Percentiles rank a stretch among this genome's conserved stretches.
These are phyloP conservation scores for Alternaria brassicae DNA, from an alignment of 2,329 filamentous ascomycete species.

Conservation along the genomic window DNA sequence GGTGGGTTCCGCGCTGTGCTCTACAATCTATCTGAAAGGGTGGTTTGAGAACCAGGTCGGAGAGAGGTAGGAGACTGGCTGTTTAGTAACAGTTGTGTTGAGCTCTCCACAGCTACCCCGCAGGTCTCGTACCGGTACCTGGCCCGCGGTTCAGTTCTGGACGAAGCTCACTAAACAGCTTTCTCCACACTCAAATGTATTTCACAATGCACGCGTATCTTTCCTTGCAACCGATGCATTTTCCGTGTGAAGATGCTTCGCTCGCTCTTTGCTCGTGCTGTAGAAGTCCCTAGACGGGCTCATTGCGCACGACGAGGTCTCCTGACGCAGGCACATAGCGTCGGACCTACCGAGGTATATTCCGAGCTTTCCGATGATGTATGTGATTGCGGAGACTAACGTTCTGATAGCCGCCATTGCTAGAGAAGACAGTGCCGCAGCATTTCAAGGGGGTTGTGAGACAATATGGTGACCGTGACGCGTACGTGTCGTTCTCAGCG, in stretches of 20 bases:
- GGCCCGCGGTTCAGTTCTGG: constrained; percentile 19
- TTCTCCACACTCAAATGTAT: constrained; percentile 1
- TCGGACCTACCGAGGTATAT: constrained; percentile 44
- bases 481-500: constrained; percentile 52
- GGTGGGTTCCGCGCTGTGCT: no score
- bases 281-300: constrained; percentile 8
- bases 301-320: constrained; percentile 32
- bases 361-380: constrained; percentile 4
- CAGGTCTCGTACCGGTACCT: constrained; percentile 1
- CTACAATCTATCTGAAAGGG: no score
- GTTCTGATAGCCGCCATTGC: constrained; percentile 65
- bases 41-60: no score
- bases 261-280: constrained; percentile 30
- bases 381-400: constrained; percentile 16
- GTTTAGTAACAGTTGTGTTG: no score
- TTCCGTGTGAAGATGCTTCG: constrained; percentile 37
- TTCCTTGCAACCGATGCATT: constrained; percentile 19
- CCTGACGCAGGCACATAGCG: constrained; percentile 42
- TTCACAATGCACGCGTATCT: not conserved
- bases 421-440: constrained; percentile 72
- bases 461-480: constrained; percentile 67
- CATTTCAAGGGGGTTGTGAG: constrained; percentile 74
- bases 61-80: no score
- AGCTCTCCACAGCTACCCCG: constrained; percentile 15
- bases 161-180: constrained; percentile 1